These are phyloP conservation scores for Ascoidea asiatica DNA, from an alignment of 805 yeast species.

Conservation along the genomic window DNA sequence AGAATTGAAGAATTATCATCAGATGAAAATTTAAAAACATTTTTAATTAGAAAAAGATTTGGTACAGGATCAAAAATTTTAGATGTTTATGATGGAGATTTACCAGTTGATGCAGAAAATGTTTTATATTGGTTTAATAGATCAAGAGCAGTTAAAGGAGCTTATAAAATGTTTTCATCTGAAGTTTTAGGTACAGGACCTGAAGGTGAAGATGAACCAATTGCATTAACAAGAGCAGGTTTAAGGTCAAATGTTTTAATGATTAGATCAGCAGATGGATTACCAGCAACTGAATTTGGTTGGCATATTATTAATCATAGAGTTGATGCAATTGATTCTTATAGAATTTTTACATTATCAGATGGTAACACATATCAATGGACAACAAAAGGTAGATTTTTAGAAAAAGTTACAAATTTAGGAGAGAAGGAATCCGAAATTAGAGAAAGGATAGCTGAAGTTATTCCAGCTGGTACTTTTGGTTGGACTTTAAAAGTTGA, in stretches of 20 bases:
- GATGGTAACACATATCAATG: slow-evolving; percentile 54
- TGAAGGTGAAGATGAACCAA: slow-evolving; percentile 39
- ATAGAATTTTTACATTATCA: slow-evolving; percentile 44
- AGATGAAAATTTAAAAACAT: slow-evolving; percentile 23
- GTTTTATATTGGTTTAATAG: slow-evolving; percentile 40
- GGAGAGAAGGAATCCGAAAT: slow-evolving; percentile 57
- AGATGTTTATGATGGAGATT: slow-evolving; percentile 36
- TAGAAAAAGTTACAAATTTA: slow-evolving; percentile 41
- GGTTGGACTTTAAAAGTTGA: slow-evolving; percentile 46
- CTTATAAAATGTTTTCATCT: slow-evolving; percentile 40
- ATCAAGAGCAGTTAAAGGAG: slow-evolving; percentile 57
- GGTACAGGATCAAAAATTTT: slow-evolving; percentile 48
- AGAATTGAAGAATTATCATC: slow-evolving; percentile 29
- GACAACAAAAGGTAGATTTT: slow-evolving; percentile 44
- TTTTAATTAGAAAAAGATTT: slow-evolving; percentile 38
- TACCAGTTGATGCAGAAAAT: slow-evolving; percentile 26
- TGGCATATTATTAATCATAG: slow-evolving; percentile 49
- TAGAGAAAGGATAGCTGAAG: slow-evolving; percentile 49
- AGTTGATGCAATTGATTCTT: slow-evolving; percentile 48
- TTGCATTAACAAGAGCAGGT: slow-evolving; percentile 48
- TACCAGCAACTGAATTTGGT: slow-evolving; percentile 42
- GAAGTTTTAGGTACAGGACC: slow-evolving; percentile 27
- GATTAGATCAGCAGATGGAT: slow-evolving; percentile 32
- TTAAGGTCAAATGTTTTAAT: slow-evolving; percentile 43
- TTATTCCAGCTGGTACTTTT: slow-evolving; percentile 33